Evolutionary conservation across 371 early-diverging fungal species (phyloP).

Genomic region (Apophysomyces elegans): DNA sequence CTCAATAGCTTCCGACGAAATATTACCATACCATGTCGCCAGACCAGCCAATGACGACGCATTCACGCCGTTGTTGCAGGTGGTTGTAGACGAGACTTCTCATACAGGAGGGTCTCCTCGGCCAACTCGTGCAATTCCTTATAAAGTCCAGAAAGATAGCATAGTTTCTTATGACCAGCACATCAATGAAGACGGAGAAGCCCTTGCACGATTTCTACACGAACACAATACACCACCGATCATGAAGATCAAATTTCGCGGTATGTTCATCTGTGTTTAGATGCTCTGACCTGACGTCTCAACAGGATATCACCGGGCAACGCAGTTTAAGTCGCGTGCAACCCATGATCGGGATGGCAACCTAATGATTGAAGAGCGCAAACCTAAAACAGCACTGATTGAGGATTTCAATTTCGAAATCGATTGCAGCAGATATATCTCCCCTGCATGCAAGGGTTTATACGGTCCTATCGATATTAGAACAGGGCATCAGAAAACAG

Average conservation of each 20-base stretch:
- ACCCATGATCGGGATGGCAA: constrained; percentile 44
- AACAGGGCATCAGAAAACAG: constrained; percentile 30
- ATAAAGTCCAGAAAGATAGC: constrained; percentile 4
- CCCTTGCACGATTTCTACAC: constrained; percentile 43
- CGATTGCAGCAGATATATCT: constrained; percentile 34
- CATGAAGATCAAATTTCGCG: constrained; percentile 42
- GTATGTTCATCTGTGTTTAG: constrained; percentile 19
- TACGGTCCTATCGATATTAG: constrained; percentile 35
- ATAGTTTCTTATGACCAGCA: constrained; percentile 39
- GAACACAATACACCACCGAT: constrained; percentile 45
- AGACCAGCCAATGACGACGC: neutral
- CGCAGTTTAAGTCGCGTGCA: neutral
- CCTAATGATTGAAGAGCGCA: constrained; percentile 21
- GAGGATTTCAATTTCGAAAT: constrained; percentile 44
- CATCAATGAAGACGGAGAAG: constrained; percentile 50
- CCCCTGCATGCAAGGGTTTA: constrained; percentile 30
- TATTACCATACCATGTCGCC: neutral
- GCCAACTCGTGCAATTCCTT: neutral
- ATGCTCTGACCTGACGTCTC: no score
- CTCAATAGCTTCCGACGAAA: neutral
- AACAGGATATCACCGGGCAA: constrained; percentile 1
- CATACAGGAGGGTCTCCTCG: neutral
- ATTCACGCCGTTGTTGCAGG: neutral
- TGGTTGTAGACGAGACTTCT: neutral
- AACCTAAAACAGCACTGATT: constrained; percentile 27